Conservation (phyloP, 495 filamentous ascomycete genomes). For the Penicillium arizonense region DNA sequence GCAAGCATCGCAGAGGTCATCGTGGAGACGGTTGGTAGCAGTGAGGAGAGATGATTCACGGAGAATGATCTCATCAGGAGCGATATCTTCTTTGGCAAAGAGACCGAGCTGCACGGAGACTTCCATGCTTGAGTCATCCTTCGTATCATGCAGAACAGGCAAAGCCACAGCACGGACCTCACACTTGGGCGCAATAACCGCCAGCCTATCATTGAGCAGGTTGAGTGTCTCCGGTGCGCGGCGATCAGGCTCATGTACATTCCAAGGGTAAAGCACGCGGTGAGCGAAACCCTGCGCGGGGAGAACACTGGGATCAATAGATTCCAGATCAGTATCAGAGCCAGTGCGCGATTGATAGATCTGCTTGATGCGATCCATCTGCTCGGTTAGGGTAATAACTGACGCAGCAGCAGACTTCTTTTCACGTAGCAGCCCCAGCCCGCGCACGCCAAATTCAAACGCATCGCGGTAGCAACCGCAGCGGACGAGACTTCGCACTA, state of each 20-base stretch:
- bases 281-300: constrained; percentile 76
- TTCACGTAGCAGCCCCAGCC: constrained; percentile 28
- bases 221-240: constrained; percentile 65
- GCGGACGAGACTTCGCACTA: constrained; percentile 57
- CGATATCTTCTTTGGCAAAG: constrained; percentile 81
- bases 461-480: constrained; percentile 73
- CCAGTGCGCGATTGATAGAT: constrained; percentile 28
- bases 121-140: constrained; percentile 21
- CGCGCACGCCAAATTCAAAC: constrained; percentile 59
- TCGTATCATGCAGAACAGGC: constrained; percentile 60
- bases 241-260: constrained; percentile 81
- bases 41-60: constrained; percentile 77
- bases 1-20: constrained; percentile 82
- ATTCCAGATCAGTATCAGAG: constrained; percentile 27
- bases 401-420: constrained; percentile 10
- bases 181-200: constrained; percentile 61
- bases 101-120: constrained; percentile 74
- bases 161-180: constrained; percentile 71
- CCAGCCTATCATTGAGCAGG: constrained; percentile 64
- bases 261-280: constrained; percentile 93
- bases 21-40: constrained; percentile 77
- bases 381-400: constrained; percentile 17
- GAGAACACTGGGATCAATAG: constrained; percentile 49
- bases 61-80: constrained; percentile 72
- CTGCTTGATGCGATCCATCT: constrained; percentile 29